A percentile compares a stretch with the other conserved stretches of the same genome.
phyloP scores from a whole-genome alignment of 345 rosid genomes.

The Firmiana major region DNA sequence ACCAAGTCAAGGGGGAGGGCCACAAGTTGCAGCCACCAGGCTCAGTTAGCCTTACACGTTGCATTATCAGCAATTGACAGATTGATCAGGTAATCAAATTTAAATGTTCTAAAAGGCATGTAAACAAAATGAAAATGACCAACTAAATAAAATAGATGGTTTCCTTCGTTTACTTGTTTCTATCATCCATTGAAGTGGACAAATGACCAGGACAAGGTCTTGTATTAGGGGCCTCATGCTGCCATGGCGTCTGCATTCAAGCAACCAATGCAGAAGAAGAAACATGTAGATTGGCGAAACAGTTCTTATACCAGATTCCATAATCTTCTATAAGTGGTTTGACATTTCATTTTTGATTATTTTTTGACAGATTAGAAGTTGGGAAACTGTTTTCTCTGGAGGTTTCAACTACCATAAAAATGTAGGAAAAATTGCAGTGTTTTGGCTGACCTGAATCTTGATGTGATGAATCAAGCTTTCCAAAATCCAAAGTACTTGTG shows the following conservation, averaged over 20 bases:
- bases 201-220: neutral
- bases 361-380: neutral
- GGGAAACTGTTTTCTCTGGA: neutral
- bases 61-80: neutral
- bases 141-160: no score
- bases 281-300: neutral
- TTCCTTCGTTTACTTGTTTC: no score
- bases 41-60: neutral
- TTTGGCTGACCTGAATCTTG: neutral
- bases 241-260: neutral
- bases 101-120: neutral
- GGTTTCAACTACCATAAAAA: conserved; percentile 9
- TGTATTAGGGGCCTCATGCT: neutral
- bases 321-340: neutral
- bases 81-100: neutral
- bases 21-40: neutral
- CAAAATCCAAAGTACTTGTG: no score
- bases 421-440: neutral
- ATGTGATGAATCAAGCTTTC: neutral
- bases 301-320: neutral
- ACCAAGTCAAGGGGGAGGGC: conserved; percentile 7
- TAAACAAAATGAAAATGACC: neutral
- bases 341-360: neutral
- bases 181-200: no score
- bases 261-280: neutral